Evolutionary conservation across 768 basidiomycete genomes (phyloP), one percentile per base, ranked within the genome.

Genomic region (Podaxis mareebaensis): DNA sequence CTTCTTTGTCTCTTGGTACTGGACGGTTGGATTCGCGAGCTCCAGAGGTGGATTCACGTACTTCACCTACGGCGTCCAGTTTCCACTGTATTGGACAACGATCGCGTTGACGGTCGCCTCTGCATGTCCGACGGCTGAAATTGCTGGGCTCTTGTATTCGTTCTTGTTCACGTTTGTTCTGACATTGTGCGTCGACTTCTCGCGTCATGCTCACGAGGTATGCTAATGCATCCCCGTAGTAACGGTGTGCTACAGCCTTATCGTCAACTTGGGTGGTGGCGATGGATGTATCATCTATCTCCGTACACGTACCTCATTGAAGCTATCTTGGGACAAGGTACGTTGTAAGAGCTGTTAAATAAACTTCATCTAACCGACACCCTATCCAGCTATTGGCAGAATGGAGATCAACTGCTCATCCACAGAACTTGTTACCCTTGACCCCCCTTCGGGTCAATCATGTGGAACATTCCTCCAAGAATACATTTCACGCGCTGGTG

Each of bases 1-100:
- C 4, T 87, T 85, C 78, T 91, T 85, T 77, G 69, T 87, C 20
- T 88, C 85, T 70, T 91, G 89, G 89, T 91, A 82, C 71, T 90
- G 86, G 85, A 87, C 88, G 1, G 85, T 90, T 24, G 88, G 86
- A 0, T 86, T 86, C 69, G 77, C 78, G 2, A 76, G 68, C 5
- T 77, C 79, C 12, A 77, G 88, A 44, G 86, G 76, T 1, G 89
- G 80, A 3, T 89, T 81, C 72, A 85, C 83, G 1, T 88, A 83
- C 71, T 77, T 90, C 6, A 75, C 85, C 58, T 73, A 83, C 24
- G 82, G 80, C 0, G 69, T 90, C 10, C 70, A 84, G 49, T 90
- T 86, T 71, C 85, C 88, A 3, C 51, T 86, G 1, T 92, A 86
- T 67, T 91, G 85, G 67, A 87, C 86, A 15, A 83, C 87, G 0